phyloP scores from a whole-genome alignment of 257 asterid genomes.

The Solanum chaucha region DNA sequence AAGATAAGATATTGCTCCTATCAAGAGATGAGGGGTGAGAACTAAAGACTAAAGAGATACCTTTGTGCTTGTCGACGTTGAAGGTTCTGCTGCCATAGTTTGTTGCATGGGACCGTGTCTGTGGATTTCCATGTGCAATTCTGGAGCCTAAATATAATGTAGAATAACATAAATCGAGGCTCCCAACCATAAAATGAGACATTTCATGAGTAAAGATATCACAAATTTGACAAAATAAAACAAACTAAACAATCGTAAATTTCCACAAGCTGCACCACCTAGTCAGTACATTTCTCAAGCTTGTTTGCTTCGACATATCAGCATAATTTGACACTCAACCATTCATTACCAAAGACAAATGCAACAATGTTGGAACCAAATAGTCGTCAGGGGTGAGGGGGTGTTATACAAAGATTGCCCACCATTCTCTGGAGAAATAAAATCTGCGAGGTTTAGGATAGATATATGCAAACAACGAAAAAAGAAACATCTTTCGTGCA shows the following conservation, averaged over 20 bases:
- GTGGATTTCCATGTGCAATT: conserved; percentile 76
- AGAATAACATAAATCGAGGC: neutral
- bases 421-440: too few relatives aligned
- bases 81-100: conserved; percentile 61
- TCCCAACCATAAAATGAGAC: neutral
- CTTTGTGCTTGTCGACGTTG: conserved; percentile 64
- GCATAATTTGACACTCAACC: too few relatives aligned
- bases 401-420: too few relatives aligned
- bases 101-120: conserved; percentile 63
- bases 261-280: neutral
- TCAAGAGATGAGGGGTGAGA: neutral
- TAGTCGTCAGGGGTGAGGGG: too few relatives aligned
- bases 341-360: too few relatives aligned
- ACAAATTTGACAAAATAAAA: neutral
- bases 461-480: too few relatives aligned
- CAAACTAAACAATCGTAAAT: neutral
- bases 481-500: too few relatives aligned
- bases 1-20: neutral
- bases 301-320: too few relatives aligned
- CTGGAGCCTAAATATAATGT: conserved; percentile 53
- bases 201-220: neutral
- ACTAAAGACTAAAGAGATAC: conserved; percentile 11
- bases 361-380: too few relatives aligned
- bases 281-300: neutral
- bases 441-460: too few relatives aligned